Conservation (phyloP, 768 basidiomycete species). For the Termitomyces bulborhizus region DNA sequence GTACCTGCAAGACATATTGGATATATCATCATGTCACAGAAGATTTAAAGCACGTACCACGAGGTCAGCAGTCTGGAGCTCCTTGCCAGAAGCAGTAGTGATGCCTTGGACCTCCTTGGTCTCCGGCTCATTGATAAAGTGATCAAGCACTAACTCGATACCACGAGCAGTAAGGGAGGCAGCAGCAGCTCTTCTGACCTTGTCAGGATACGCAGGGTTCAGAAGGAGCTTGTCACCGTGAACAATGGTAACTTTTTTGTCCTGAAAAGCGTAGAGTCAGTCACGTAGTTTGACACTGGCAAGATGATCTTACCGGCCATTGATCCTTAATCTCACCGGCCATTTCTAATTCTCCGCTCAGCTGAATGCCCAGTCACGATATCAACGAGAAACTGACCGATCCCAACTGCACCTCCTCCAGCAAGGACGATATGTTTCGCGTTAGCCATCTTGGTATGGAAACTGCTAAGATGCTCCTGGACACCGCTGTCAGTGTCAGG, state of each 20-base stretch:
- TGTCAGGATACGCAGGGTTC: constrained; percentile 49
- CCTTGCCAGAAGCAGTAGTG: constrained; percentile 44
- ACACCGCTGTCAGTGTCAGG: constrained; percentile 29
- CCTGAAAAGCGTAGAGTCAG: constrained; percentile 18
- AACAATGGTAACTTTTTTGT: constrained; percentile 55
- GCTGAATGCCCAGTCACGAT: not conserved
- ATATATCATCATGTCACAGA: not conserved
- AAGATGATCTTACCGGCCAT: constrained; percentile 27
- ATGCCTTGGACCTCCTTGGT: constrained; percentile 34
- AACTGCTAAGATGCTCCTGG: constrained; percentile 20
- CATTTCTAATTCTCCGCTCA: constrained; percentile 22
- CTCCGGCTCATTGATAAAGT: constrained; percentile 44
- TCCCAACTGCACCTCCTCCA: constrained; percentile 54
- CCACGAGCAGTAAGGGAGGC: constrained; percentile 35
- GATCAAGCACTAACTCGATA: constrained; percentile 45
- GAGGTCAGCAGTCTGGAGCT: constrained; percentile 44
- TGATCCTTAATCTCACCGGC: constrained; percentile 39
- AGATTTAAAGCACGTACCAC: constrained; percentile 36
- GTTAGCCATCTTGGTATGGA: constrained; percentile 27
- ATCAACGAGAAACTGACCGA: constrained; percentile 26
- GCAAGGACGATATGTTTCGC: constrained; percentile 44
- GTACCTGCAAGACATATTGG: constrained; percentile 20
- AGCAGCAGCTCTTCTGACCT: constrained; percentile 43
- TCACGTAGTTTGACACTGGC: not conserved
- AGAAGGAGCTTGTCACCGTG: constrained; percentile 48